phyloP scores from a whole-genome alignment of 768 basidiomycete species.

The Cystobasidium onofrii region DNA sequence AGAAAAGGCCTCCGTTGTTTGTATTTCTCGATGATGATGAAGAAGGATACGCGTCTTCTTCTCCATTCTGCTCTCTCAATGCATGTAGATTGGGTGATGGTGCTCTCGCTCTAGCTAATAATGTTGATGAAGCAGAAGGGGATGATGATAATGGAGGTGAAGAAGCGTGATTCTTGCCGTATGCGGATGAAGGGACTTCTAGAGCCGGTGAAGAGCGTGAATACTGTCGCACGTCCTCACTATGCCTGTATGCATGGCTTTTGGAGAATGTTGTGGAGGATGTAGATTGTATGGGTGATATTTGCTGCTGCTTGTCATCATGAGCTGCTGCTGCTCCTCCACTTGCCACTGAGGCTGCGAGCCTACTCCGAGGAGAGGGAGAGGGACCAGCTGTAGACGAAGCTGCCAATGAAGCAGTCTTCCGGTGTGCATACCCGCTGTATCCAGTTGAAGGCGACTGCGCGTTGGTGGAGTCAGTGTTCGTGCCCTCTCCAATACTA shows the following conservation, averaged over 20 bases:
- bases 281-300: neutral
- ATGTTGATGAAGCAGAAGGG: neutral
- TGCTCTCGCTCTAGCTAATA: slow-evolving; percentile 2
- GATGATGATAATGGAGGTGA: neutral
- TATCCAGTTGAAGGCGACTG: neutral
- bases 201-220: neutral
- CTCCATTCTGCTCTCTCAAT: neutral
- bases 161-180: neutral
- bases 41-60: neutral
- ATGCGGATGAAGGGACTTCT: neutral
- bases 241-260: slow-evolving; percentile 2
- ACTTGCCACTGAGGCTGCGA: slow-evolving; percentile 1
- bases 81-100: neutral
- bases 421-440: neutral
- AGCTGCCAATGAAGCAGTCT: slow-evolving; percentile 10
- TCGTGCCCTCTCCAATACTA: neutral
- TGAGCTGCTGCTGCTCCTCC: neutral
- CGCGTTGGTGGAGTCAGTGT: neutral
- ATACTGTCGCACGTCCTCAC: slow-evolving; percentile 1
- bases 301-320: neutral
- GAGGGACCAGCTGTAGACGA: neutral
- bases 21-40: neutral
- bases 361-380: slow-evolving; percentile 4
- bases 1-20: neutral
- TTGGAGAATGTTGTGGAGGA: neutral